Percentiles rank a stretch among this genome's conserved stretches.
phyloP scores from a whole-genome alignment of 768 basidiomycete genomes.

The Phylloporus rhodoxanthus region DNA sequence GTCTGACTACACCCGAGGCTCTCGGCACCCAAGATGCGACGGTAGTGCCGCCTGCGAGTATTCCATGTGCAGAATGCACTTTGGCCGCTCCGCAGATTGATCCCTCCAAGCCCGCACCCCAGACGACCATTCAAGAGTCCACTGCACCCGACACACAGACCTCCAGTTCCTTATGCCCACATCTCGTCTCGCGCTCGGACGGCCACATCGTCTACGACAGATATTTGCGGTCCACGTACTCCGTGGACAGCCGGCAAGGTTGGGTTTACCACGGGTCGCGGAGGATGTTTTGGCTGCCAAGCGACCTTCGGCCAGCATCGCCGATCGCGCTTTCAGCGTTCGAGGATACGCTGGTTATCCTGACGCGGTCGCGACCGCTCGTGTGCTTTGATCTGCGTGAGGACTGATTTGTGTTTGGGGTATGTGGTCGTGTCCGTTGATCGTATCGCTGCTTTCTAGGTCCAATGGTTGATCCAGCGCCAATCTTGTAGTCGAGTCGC shows the following conservation, averaged over 20 bases:
- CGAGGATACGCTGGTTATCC: constrained; percentile 8
- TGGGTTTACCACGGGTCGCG: constrained; percentile 12
- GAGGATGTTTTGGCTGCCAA: constrained; percentile 15
- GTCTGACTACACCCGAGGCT: background rate
- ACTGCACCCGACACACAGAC: background rate
- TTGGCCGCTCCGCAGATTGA: background rate
- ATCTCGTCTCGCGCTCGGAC: constrained; percentile 14
- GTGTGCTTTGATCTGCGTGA: constrained; percentile 15
- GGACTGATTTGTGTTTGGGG: background rate
- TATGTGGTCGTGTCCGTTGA: background rate
- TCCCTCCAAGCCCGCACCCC: background rate
- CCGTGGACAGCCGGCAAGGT: constrained; percentile 8
- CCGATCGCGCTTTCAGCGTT: constrained; percentile 8
- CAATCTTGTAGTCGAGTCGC: background rate
- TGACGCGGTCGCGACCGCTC: background rate
- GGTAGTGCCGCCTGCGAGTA: background rate
- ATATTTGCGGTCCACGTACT: constrained; percentile 14
- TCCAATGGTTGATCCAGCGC: background rate
- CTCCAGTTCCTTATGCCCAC: background rate
- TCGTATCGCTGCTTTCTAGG: background rate
- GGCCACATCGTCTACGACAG: constrained; percentile 7
- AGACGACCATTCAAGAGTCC: background rate
- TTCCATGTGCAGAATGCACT: background rate
- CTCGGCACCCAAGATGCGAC: background rate
- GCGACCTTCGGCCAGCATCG: constrained; percentile 8